Conservation (phyloP, 1,139 yeast species). For the Suhomyces bolitotheri region DNA sequence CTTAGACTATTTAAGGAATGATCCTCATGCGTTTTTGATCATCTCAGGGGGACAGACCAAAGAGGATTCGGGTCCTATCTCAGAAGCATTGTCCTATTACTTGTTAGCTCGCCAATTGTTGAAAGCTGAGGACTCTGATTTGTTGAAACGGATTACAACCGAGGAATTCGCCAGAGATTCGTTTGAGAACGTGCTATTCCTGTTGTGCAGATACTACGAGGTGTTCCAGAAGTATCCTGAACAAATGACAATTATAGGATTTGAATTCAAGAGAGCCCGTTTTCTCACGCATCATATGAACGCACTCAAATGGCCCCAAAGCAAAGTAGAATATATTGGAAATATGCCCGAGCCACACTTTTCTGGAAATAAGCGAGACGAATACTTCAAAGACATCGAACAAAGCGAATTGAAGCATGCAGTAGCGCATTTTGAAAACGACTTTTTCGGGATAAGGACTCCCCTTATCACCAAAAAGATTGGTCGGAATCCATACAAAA, state of each 20-base stretch:
- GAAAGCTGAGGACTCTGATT: constrained; percentile 1
- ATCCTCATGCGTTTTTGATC: constrained; percentile 37
- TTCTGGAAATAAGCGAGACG: constrained; percentile 19
- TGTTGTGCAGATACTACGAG: constrained; percentile 58
- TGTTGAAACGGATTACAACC: constrained; percentile 31
- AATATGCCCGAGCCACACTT: constrained; percentile 56
- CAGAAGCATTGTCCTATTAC: constrained; percentile 65
- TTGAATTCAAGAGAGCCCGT: constrained; percentile 67
- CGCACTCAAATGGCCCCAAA: constrained; percentile 44
- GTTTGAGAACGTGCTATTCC: constrained; percentile 71
- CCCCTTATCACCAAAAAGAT: constrained; percentile 45
- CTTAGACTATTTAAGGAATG: constrained; percentile 30
- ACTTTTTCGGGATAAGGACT: constrained; percentile 59
- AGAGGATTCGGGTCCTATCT: constrained; percentile 46
- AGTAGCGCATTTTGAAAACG: constrained; percentile 51
- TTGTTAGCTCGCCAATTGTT: constrained; percentile 29
- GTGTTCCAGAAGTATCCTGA: constrained; percentile 49
- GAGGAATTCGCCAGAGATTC: constrained; percentile 84
- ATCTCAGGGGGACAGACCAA: constrained; percentile 81
- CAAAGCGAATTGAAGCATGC: constrained; percentile 57
- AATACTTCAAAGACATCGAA: constrained; percentile 45
- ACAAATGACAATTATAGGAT: constrained; percentile 61
- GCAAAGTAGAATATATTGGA: constrained; percentile 52
- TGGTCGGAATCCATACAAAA: constrained; percentile 61
- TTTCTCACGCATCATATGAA: constrained; percentile 58